Conservation (phyloP, 805 yeast genomes). For the Lipomyces spencermartinsiae region DNA sequence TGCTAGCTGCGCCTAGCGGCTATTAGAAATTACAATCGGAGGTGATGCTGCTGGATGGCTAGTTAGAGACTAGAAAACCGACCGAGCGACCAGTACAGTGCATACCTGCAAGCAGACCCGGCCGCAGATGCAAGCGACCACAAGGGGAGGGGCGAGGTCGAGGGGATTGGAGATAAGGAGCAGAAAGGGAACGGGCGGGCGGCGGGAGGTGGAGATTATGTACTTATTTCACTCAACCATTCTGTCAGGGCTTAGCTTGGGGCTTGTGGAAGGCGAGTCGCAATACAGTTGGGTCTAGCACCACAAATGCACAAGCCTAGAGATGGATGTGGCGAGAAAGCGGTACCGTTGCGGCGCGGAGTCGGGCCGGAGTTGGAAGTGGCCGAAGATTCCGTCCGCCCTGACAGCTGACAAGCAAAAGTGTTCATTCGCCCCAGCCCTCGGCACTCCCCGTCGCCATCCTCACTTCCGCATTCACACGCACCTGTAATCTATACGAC, state of each 20-base stretch:
- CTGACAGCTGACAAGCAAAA: background rate
- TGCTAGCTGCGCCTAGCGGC: conserved; percentile 3
- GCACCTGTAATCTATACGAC: background rate
- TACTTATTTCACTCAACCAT: background rate
- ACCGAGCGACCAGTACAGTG: background rate
- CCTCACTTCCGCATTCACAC: too few relatives aligned
- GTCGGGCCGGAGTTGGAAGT: background rate
- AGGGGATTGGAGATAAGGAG: background rate
- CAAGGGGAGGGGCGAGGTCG: background rate
- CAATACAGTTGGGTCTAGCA: background rate
- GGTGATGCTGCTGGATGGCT: background rate
- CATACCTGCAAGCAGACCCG: conserved; percentile 2
- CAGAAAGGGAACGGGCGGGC: background rate
- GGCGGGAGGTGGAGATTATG: background rate
- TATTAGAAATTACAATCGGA: background rate
- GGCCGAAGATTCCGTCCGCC: background rate
- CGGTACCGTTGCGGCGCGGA: background rate
- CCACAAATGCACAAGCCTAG: background rate
- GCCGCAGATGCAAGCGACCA: background rate
- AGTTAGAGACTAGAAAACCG: background rate
- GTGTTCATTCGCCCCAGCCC: background rate
- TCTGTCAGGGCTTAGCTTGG: background rate
- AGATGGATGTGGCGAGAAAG: background rate
- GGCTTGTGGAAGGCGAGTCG: background rate
- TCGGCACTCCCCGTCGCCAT: background rate